Base-by-base conservation (phyloP, 805 yeast species). In the Saturnispora quitensis region DNA sequence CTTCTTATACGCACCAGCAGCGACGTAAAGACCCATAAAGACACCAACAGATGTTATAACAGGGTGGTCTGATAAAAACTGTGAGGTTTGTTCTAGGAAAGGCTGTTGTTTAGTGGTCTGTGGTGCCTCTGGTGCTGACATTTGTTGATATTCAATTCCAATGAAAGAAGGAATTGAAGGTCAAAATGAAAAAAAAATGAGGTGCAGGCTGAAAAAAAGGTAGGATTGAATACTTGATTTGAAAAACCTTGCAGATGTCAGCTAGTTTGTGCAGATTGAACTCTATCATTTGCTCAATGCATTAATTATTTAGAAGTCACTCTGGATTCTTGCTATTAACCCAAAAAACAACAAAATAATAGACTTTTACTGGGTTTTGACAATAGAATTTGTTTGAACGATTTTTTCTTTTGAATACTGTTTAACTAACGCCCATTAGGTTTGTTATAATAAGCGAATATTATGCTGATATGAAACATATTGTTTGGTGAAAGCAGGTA, bases 1-100 rank as follows among this genome's bases (percentile, higher is more conserved):
- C 56, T 75, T 78, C 65, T 82, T 85, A 66, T 82, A 77, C 12
- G 79, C 68, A 3, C 90, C 90, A 2, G 90, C 84, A 18, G 76
- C 74, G 50, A 81, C 73, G 60, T 84, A 85, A 0, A 79, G 78
- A 3, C 80, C 69, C 5, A 83, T 78, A 56, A 84, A 78, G 0
- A 77, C 83, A 15, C 95, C 95, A 10, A 82, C 59, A 12, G 86
- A 83, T 4, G 90, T 74, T 55, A 86, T 59, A 63, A 82, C 76
- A 9, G 96, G 96, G 65, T 89, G 96, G 47, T 80, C 77, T 6
- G 86, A 79, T 77, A 82, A 73, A 67, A 81, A 77, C 18, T 74
- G 74, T 17, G 76, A 58, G 0, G 81, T 72, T 57, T 74, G 72
- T 64, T 86, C 86, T 13, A 40, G 17, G 8, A 49, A 25, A 15